Conservation (phyloP, 1,139 yeast species). For the Keqinozyma sinolaborantium region DNA sequence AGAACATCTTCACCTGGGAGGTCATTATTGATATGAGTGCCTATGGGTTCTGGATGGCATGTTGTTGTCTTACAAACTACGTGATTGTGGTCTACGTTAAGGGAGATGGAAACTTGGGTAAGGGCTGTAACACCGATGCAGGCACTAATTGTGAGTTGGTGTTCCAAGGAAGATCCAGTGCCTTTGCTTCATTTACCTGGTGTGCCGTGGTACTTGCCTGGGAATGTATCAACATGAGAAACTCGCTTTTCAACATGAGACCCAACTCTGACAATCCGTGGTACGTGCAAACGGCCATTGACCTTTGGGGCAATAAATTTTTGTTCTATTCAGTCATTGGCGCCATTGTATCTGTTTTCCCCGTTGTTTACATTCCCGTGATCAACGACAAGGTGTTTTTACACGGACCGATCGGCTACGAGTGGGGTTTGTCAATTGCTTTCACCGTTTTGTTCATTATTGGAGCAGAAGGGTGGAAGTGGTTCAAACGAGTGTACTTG, state of each 20-base stretch:
- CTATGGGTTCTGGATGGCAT: conserved; percentile 37
- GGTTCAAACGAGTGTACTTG: conserved; percentile 54
- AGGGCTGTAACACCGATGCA: conserved; percentile 15
- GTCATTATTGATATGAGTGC: conserved; percentile 29
- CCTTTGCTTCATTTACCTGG: conserved; percentile 83
- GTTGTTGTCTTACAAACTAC: conserved; percentile 27
- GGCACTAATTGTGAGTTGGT: conserved; percentile 47
- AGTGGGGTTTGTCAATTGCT: conserved; percentile 76
- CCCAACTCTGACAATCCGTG: conserved; percentile 56
- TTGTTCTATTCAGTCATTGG: conserved; percentile 75
- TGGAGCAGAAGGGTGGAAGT: conserved; percentile 65
- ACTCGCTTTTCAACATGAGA: conserved; percentile 66
- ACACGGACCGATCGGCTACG: conserved; percentile 69
- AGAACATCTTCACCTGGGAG: conserved; percentile 28
- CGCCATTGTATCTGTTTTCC: conserved; percentile 71
- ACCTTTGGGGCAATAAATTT: conserved; percentile 70
- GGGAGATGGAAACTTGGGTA: conserved; percentile 30
- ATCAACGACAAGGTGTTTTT: conserved; percentile 74
- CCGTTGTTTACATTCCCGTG: conserved; percentile 81
- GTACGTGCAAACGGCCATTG: conserved; percentile 47
- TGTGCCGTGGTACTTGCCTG: conserved; percentile 74
- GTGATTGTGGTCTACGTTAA: conserved; percentile 26
- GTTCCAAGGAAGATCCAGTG: conserved; percentile 67
- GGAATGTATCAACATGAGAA: conserved; percentile 73
- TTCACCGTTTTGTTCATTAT: conserved; percentile 54